Evolutionary conservation across 805 yeast genomes (phyloP), one percentile per base, ranked within the genome.

Genomic region (Candida endomychidarum): DNA sequence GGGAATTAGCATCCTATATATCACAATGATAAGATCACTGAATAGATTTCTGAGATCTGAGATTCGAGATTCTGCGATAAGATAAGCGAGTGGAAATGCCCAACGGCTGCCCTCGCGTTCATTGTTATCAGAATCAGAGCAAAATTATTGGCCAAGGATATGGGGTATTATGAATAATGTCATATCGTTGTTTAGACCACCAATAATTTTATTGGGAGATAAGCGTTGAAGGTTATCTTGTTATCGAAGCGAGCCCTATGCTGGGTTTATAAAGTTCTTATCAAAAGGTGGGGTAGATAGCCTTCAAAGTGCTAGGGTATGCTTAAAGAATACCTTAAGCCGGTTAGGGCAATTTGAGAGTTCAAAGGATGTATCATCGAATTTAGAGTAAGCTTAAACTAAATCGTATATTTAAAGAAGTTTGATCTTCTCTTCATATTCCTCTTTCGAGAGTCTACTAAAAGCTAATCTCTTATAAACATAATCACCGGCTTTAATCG

Each of bases 401-500:
- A n/a, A n/a, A n/a, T n/a, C n/a, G n/a, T n/a, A n/a, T n/a, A n/a
- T n/a, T 32, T 23, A 34, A 17, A 34, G 37, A 8, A 9, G 10
- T 23, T 40, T 44, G 21, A 44, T 38, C 25, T 37, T 40, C 34
- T 41, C 27, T 23, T 45, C 48, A 32, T 45, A 45, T 24, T 45
- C 48, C 21, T 35, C 39, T 20, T 36, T 37, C 2, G 31, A 22
- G 10, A 45, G 32, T 22, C 48, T 35, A 33, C 45, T 41, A 22
- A 45, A 37, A 8, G 48, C 48, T 32, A 45, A 41, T 27, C 48
- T 37, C 21, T 41, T 45, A 29, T 32, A 45, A 8, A 45, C 48
- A 23, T 45, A 45, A 20, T 45, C 48, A 15, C 45, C 48, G 6
- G 48, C 48, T 27, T 39, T 45, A 19, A 45, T 41, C 2, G 48